Evolutionary conservation across 208 protist genomes (phyloP).

Genomic region (Crithidia fasciculata): DNA sequence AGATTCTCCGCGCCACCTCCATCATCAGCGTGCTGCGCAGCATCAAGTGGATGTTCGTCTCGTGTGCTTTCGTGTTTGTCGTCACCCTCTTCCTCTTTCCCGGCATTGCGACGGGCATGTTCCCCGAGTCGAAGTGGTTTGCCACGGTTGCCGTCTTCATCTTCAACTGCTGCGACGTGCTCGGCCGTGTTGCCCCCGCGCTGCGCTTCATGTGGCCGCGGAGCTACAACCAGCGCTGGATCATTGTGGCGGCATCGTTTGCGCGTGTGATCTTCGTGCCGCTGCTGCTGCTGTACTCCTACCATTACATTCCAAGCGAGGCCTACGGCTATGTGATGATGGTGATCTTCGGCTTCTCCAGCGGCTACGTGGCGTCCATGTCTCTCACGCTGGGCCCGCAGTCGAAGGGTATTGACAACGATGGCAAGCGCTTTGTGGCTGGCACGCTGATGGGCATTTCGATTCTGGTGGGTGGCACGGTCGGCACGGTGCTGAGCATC

Average conservation of each 20-base stretch:
- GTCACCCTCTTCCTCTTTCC: constrained; percentile 73
- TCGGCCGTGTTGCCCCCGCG: constrained; percentile 54
- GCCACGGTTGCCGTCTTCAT: constrained; percentile 55
- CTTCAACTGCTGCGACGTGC: constrained; percentile 61
- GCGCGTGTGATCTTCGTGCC: constrained; percentile 58
- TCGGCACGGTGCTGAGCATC: constrained; percentile 51
- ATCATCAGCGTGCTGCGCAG: constrained; percentile 25
- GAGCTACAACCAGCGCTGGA: constrained; percentile 39
- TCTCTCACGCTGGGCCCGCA: constrained; percentile 58
- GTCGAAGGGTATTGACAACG: constrained; percentile 32
- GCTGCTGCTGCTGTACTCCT: constrained; percentile 57
- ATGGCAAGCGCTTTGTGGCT: constrained; percentile 60
- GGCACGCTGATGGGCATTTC: constrained; percentile 62
- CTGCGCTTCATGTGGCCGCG: constrained; percentile 47
- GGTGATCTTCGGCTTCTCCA: constrained; percentile 60
- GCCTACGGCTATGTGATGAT: constrained; percentile 56
- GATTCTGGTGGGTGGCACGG: constrained; percentile 49
- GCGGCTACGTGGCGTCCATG: constrained; percentile 60
- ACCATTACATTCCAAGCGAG: constrained; percentile 59
- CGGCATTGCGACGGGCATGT: constrained; percentile 45
- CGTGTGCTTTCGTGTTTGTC: constrained; percentile 50
- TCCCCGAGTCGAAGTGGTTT: constrained; percentile 60
- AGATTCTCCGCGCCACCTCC: constrained; percentile 21
- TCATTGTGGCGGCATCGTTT: constrained; percentile 44
- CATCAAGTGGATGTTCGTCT: constrained; percentile 28